phyloP scores from a whole-genome alignment of 768 basidiomycete genomes.

The Harrya chromipes region DNA sequence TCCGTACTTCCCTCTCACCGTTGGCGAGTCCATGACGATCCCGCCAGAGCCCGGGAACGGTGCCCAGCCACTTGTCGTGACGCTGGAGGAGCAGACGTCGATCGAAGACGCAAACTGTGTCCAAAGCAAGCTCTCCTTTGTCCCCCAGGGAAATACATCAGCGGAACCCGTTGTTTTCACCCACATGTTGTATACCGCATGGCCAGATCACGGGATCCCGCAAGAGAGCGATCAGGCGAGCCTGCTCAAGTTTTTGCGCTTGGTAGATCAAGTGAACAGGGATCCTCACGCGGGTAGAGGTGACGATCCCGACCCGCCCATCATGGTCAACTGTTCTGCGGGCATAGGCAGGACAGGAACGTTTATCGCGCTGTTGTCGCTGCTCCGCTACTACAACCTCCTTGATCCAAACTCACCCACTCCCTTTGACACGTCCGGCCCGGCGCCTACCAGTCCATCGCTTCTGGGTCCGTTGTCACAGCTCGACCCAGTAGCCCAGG shows the following conservation, averaged over 20 bases:
- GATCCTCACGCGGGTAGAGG: constrained; percentile 29
- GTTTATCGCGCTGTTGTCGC: constrained; percentile 76
- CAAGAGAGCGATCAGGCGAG: constrained; percentile 53
- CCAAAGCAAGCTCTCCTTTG: constrained; percentile 57
- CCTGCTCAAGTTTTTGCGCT: constrained; percentile 56
- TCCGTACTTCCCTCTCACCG: constrained; percentile 63
- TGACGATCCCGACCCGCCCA: constrained; percentile 63
- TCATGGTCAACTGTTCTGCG: constrained; percentile 82
- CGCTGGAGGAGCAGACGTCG: constrained; percentile 43
- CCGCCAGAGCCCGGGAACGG: constrained; percentile 43
- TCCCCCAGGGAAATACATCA: constrained; percentile 31
- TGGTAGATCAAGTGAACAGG: constrained; percentile 64
- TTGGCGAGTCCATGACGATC: constrained; percentile 52
- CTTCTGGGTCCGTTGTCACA: constrained; percentile 58
- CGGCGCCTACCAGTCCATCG: constrained; percentile 38
- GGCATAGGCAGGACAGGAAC: constrained; percentile 86
- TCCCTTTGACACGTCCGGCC: constrained; percentile 23
- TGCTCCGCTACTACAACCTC: constrained; percentile 61
- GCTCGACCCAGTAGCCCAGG: constrained; percentile 57
- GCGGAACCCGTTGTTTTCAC: constrained; percentile 50
- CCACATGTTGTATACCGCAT: constrained; percentile 70
- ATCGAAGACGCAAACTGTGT: constrained; percentile 60
- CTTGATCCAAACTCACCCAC: constrained; percentile 30
- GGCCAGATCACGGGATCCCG: constrained; percentile 89
- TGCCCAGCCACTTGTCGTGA: constrained; percentile 51